Conservation (phyloP, 441 rosid species). For the Brassica balearica region DNA sequence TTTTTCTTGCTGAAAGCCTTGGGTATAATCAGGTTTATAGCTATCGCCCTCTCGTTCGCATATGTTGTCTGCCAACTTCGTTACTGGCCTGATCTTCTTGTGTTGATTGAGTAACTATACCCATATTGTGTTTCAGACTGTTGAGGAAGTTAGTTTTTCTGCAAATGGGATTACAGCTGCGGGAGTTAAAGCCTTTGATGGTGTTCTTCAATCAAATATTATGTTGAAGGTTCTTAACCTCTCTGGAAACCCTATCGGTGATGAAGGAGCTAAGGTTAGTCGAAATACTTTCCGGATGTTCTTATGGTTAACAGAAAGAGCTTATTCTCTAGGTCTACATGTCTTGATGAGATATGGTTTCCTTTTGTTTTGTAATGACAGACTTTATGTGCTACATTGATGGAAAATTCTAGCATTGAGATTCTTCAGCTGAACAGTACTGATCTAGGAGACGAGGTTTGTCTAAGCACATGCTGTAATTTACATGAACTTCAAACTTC, state of each 20-base stretch:
- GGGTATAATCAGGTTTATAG: slow-evolving; percentile 83
- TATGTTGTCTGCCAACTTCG: slow-evolving; percentile 20
- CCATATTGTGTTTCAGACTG: slow-evolving; percentile 49
- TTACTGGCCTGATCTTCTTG: slow-evolving; percentile 9
- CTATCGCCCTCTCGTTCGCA: slow-evolving; percentile 20
- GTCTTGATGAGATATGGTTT: slow-evolving; percentile 24
- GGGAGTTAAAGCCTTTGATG: slow-evolving; percentile 86
- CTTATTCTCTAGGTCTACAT: slow-evolving; percentile 8
- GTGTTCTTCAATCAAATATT: slow-evolving; percentile 85
- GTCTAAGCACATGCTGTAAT: slow-evolving; percentile 40
- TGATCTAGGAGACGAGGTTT: slow-evolving; percentile 88
- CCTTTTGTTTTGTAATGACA: slow-evolving; percentile 40
- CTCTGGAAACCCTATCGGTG: slow-evolving; percentile 93
- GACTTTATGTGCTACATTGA: slow-evolving; percentile 78
- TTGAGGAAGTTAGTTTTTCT: slow-evolving; percentile 94
- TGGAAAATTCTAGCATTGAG: slow-evolving; percentile 69
- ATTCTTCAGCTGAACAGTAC: slow-evolving; percentile 87
- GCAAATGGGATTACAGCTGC: slow-evolving; percentile 91
- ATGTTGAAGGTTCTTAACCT: slow-evolving; percentile 69
- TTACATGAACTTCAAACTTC: slow-evolving; percentile 21
- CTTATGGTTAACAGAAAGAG: neutral
- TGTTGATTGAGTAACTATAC: slow-evolving; percentile 25
- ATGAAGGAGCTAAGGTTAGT: slow-evolving; percentile 95
- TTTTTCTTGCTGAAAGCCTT: slow-evolving; percentile 86
- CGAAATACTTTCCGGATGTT: slow-evolving; percentile 29